Conservation (phyloP, 2,329 filamentous ascomycete species). For the Colletotrichum tanaceti region DNA sequence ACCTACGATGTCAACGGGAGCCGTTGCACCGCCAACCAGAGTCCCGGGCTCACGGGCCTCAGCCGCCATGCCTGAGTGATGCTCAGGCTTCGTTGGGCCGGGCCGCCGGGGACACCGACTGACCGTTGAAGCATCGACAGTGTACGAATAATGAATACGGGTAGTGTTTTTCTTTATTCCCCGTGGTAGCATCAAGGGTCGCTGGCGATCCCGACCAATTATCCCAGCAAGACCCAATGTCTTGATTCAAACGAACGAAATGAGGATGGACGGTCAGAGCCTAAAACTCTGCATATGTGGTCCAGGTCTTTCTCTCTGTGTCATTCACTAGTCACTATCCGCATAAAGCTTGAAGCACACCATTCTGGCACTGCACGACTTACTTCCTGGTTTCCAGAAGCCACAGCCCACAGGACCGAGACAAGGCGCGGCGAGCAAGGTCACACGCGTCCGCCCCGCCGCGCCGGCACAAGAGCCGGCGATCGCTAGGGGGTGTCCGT, state of each 20-base stretch:
- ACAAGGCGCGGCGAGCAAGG: background rate
- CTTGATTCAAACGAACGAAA: conserved; percentile 28
- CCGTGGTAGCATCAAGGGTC: conserved; percentile 2
- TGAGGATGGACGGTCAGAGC: conserved; percentile 29
- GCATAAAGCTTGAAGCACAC: background rate
- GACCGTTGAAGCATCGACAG: background rate
- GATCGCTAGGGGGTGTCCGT: conserved; percentile 30
- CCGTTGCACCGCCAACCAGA: conserved; percentile 7
- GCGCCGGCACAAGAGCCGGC: conserved; percentile 34
- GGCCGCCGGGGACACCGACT: background rate
- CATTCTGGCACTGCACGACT: background rate
- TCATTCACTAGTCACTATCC: conserved; percentile 11
- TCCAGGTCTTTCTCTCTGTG: background rate
- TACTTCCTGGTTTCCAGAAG: conserved; percentile 1
- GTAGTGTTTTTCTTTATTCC: conserved; percentile 15
- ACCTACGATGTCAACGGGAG: conserved; percentile 3
- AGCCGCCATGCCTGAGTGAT: background rate
- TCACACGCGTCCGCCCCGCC: conserved; percentile 33
- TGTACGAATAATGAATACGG: too few relatives aligned
- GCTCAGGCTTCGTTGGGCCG: background rate
- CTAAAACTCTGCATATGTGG: conserved; percentile 15
- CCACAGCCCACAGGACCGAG: conserved; percentile 1
- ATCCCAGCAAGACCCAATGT: conserved; percentile 7
- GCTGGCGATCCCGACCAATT: conserved; percentile 8
- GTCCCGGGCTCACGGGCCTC: conserved; percentile 9